phyloP scores from a whole-genome alignment of 2,329 filamentous ascomycete genomes.

The Pseudogymnoascus sp. region DNA sequence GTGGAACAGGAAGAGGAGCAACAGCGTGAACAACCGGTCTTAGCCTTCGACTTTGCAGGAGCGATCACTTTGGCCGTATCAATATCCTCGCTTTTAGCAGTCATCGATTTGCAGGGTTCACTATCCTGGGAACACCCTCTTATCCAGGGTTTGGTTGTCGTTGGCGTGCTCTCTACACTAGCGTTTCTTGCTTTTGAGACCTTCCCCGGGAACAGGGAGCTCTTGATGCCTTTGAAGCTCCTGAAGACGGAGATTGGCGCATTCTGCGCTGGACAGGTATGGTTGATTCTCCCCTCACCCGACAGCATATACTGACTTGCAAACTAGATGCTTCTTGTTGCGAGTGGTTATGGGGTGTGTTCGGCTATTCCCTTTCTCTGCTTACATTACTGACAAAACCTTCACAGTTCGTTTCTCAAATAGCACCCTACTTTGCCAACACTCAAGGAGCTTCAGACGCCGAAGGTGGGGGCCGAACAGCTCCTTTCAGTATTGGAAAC shows the following conservation, averaged over 20 bases:
- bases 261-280: conserved; percentile 17
- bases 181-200: conserved; percentile 15
- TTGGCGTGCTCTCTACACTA: conserved; percentile 12
- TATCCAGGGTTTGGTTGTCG: conserved; percentile 11
- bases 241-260: conserved; percentile 17
- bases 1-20: conserved; percentile 8
- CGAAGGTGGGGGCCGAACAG: not conserved
- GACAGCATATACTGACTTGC: conserved; percentile 2
- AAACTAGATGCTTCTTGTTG: conserved; percentile 14
- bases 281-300: not conserved
- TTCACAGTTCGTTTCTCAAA: conserved; percentile 17
- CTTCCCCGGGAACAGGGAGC: conserved; percentile 16
- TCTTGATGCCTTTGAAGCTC: conserved; percentile 16
- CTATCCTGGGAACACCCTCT: conserved; percentile 16
- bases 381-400: conserved; percentile 9
- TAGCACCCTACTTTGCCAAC: conserved; percentile 13
- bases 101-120: conserved; percentile 16
- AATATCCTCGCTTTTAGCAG: conserved; percentile 16
- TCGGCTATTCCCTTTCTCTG: not conserved
- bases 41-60: conserved; percentile 17
- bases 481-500: conserved; percentile 7
- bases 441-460: conserved; percentile 7
- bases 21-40: not conserved
- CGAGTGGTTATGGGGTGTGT: conserved; percentile 18
- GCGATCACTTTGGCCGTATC: conserved; percentile 16